phyloP scores from a whole-genome alignment of 2,329 filamentous ascomycete species.

The Leptographium flavum region DNA sequence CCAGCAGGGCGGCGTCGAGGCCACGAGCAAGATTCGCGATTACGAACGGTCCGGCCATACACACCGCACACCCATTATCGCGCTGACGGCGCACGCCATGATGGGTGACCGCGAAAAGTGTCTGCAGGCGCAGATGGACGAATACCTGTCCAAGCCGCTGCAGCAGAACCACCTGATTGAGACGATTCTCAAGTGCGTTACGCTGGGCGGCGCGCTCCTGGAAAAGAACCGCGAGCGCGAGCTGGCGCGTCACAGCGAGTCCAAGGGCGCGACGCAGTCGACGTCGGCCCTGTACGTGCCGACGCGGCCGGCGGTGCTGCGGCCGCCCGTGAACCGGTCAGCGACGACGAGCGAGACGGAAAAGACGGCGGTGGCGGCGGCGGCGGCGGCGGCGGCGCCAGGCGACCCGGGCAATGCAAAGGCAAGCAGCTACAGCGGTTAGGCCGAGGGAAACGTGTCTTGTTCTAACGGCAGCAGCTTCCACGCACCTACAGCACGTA shows the following conservation, averaged over 20 bases:
- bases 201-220: slow-evolving; percentile 68
- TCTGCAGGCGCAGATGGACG: slow-evolving; percentile 97
- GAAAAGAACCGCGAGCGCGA: slow-evolving; percentile 59
- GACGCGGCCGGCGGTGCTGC: slow-evolving; percentile 31
- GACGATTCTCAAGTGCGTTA: slow-evolving; percentile 81
- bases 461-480: neutral
- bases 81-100: slow-evolving; percentile 95
- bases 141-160: slow-evolving; percentile 72
- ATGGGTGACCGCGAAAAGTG: slow-evolving; percentile 96
- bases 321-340: neutral
- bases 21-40: slow-evolving; percentile 89
- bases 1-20: slow-evolving; percentile 77
- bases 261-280: slow-evolving; percentile 14
- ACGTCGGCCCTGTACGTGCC: slow-evolving; percentile 1
- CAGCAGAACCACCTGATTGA: slow-evolving; percentile 16
- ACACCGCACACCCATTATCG: slow-evolving; percentile 85
- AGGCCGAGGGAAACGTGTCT: neutral
- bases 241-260: slow-evolving; percentile 23
- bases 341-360: neutral
- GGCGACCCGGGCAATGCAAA: neutral
- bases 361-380: neutral
- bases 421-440: neutral
- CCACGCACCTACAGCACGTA: too few species aligned
- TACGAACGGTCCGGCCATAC: slow-evolving; percentile 74
- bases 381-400: neutral